Evolutionary conservation across 495 filamentous ascomycete genomes (phyloP).

Genomic region (Hyaloscypha hepaticicola): DNA sequence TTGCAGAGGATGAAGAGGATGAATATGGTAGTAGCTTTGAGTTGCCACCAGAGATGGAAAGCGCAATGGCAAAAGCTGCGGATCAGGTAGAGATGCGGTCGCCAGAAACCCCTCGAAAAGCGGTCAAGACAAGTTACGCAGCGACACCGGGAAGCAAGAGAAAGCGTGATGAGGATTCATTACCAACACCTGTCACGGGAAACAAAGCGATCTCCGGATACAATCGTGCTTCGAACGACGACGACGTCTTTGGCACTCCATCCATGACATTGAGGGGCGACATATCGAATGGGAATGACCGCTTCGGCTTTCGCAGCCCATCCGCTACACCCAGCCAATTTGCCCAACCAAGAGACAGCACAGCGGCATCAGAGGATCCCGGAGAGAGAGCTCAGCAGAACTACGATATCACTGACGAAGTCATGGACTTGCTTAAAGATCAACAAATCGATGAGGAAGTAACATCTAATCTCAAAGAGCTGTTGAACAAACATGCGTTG

Average conservation of each 20-base stretch:
- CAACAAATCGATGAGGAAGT: slow-evolving; percentile 44
- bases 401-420: slow-evolving; percentile 51
- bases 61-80: slow-evolving; percentile 16
- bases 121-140: slow-evolving; percentile 38
- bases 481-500: slow-evolving; percentile 57
- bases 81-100: slow-evolving; percentile 20
- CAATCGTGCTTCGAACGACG: slow-evolving; percentile 18
- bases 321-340: slow-evolving; percentile 51
- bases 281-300: slow-evolving; percentile 31
- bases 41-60: slow-evolving; percentile 24
- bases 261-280: slow-evolving; percentile 21
- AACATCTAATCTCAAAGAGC: slow-evolving; percentile 41
- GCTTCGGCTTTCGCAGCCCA: slow-evolving; percentile 28
- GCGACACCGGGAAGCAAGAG: slow-evolving; percentile 53
- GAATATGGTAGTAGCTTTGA: slow-evolving; percentile 23
- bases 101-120: slow-evolving; percentile 47
- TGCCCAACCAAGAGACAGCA: slow-evolving; percentile 37
- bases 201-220: neutral
- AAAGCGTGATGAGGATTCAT: slow-evolving; percentile 41
- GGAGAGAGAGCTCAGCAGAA: slow-evolving; percentile 1
- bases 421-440: slow-evolving; percentile 50
- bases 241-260: slow-evolving; percentile 32
- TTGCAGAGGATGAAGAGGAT: slow-evolving; percentile 17
- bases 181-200: slow-evolving; percentile 28
- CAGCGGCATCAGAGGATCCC: slow-evolving; percentile 3